Conservation (phyloP, 768 basidiomycete genomes). For the Tephrocybe sp. region DNA sequence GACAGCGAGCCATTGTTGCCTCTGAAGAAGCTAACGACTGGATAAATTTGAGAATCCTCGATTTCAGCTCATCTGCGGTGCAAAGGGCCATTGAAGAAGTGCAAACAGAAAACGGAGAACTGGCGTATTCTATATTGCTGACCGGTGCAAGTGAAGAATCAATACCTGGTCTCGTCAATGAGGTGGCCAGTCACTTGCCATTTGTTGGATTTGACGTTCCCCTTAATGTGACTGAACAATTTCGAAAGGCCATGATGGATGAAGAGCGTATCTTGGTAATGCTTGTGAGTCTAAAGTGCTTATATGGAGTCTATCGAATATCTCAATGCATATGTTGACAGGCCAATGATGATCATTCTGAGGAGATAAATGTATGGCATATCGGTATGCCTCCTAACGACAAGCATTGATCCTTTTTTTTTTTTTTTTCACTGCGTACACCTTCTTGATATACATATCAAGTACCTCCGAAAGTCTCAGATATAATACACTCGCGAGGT, state of each 20-base stretch:
- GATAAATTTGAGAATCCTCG: slow-evolving; percentile 2
- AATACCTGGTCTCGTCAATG: slow-evolving; percentile 25
- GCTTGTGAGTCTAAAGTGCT: too few relatives aligned
- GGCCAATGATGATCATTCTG: too few relatives aligned
- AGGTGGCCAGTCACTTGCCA: slow-evolving; percentile 24
- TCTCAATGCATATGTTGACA: too few relatives aligned
- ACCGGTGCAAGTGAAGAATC: too few relatives aligned
- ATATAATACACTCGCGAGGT: too few relatives aligned
- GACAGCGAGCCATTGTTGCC: slow-evolving; percentile 20
- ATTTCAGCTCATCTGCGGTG: slow-evolving; percentile 8
- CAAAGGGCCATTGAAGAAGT: background rate
- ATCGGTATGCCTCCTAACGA: too few relatives aligned
- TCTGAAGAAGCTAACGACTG: background rate
- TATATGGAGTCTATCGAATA: too few relatives aligned
- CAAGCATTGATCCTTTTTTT: too few relatives aligned
- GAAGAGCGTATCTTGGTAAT: slow-evolving; percentile 40
- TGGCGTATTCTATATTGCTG: background rate
- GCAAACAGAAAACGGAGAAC: background rate
- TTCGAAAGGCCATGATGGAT: slow-evolving; percentile 35
- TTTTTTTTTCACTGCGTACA: too few relatives aligned
- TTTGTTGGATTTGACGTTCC: slow-evolving; percentile 21
- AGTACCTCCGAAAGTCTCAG: too few relatives aligned
- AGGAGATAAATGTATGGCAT: too few relatives aligned
- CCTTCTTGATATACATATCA: too few relatives aligned
- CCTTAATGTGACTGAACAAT: slow-evolving; percentile 12